Conservation (phyloP, 306 rosid species). For the Castanea sativa region DNA sequence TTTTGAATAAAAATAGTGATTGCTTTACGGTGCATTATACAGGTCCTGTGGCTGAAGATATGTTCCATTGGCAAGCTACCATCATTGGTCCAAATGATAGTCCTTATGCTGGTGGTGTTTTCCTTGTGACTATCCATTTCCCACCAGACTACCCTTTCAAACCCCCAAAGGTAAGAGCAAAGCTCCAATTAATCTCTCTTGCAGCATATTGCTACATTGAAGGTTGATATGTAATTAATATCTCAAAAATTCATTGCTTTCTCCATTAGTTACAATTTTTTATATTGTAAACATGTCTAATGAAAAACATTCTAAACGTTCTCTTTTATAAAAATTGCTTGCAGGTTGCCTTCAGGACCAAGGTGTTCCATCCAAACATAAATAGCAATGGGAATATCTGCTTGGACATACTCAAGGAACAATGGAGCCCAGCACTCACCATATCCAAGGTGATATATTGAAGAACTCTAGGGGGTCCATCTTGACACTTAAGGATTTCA, state of each 20-base stretch:
- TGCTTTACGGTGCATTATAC: conserved; percentile 26
- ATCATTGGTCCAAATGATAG: conserved; percentile 96
- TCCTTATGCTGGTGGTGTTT: conserved; percentile 92
- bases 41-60: conserved; percentile 91
- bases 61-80: conserved; percentile 99
- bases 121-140: conserved; percentile 82
- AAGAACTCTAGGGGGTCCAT: background rate
- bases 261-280: background rate
- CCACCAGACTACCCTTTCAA: conserved; percentile 98
- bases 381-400: conserved; percentile 87
- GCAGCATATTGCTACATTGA: background rate
- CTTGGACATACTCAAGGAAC: conserved; percentile 91
- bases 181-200: background rate
- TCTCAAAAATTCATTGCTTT: background rate
- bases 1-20: background rate
- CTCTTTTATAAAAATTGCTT: background rate
- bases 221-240: background rate
- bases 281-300: background rate
- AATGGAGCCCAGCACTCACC: conserved; percentile 99
- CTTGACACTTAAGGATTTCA: background rate
- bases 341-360: conserved; percentile 90
- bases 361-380: conserved; percentile 91
- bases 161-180: conserved; percentile 79
- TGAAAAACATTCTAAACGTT: background rate
- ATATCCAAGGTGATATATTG: conserved; percentile 66